Percentiles rank a stretch among this genome's conserved stretches.
Evolutionary conservation across 805 yeast species (phyloP).

Genomic region (Myxozyma melibiosi): DNA sequence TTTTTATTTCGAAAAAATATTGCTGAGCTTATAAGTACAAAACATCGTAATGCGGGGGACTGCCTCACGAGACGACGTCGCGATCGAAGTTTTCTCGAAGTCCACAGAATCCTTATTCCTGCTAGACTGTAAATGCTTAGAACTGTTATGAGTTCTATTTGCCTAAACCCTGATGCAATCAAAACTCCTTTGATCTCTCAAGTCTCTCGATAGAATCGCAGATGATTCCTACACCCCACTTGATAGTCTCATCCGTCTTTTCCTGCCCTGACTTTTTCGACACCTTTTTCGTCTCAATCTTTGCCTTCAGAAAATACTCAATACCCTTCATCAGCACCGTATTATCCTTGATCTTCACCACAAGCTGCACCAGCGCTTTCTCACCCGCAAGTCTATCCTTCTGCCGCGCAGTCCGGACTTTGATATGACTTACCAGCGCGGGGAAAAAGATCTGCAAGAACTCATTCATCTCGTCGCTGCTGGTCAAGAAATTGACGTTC

Average conservation of each 20-base stretch:
- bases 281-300: slow-evolving; percentile 34
- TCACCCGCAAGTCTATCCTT: slow-evolving; percentile 49
- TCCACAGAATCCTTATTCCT: too few relatives aligned
- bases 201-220: slow-evolving; percentile 43
- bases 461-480: slow-evolving; percentile 19
- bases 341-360: slow-evolving; percentile 61
- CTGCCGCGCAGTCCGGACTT: slow-evolving; percentile 29
- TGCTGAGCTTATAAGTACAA: too few relatives aligned
- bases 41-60: too few relatives aligned
- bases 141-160: too few relatives aligned
- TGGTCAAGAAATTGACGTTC: slow-evolving; percentile 33
- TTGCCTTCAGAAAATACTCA: slow-evolving; percentile 56
- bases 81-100: too few relatives aligned
- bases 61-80: too few relatives aligned
- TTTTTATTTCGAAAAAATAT: too few relatives aligned
- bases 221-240: slow-evolving; percentile 66
- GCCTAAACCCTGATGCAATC: neutral
- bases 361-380: slow-evolving; percentile 50
- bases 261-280: slow-evolving; percentile 11
- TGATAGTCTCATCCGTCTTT: slow-evolving; percentile 57
- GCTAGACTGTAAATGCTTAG: too few relatives aligned
- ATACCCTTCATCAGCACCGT: slow-evolving; percentile 64
- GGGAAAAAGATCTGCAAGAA: slow-evolving; percentile 21
- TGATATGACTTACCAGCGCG: slow-evolving; percentile 21
- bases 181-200: slow-evolving; percentile 12